Conservation (phyloP, 495 filamentous ascomycete genomes). For the Cairneyella variabilis region DNA sequence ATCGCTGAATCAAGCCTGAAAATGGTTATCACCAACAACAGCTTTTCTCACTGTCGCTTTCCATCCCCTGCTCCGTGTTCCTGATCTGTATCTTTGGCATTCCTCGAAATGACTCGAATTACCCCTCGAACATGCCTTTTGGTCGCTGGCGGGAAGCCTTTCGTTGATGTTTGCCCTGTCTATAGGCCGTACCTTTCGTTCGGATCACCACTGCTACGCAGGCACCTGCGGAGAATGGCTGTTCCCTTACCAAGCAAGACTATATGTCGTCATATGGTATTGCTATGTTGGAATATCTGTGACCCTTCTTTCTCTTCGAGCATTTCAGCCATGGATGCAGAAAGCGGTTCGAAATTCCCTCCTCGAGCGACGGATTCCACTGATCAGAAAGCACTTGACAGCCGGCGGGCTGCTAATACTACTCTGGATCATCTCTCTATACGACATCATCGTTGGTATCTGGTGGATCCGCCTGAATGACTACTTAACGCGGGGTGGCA, state of each 20-base stretch:
- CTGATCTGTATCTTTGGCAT: no score
- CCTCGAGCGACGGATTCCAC: constrained; percentile 18
- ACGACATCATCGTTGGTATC: constrained; percentile 26
- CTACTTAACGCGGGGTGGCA: constrained; percentile 24
- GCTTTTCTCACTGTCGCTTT: no score
- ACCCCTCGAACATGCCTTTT: constrained; percentile 34
- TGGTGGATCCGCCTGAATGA: constrained; percentile 29
- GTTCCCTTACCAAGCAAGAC: constrained; percentile 31
- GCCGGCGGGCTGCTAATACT: constrained; percentile 23
- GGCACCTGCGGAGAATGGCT: constrained; percentile 32
- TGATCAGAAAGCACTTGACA: constrained; percentile 26
- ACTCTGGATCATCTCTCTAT: constrained; percentile 26
- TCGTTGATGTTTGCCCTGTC: constrained; percentile 29
- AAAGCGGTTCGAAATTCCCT: constrained; percentile 20
- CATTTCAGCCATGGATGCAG: constrained; percentile 29
- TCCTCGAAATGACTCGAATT: constrained; percentile 12
- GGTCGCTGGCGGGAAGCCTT: constrained; percentile 29
- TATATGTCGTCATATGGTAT: constrained; percentile 33
- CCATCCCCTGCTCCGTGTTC: no score
- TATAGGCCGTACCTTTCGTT: constrained; percentile 31
- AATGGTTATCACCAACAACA: no score
- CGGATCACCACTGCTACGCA: constrained; percentile 32
- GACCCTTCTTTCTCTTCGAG: constrained; percentile 27
- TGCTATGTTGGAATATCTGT: constrained; percentile 29
- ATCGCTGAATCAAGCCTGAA: no score